Percentiles rank a stretch among this genome's conserved stretches.
phyloP scores from a whole-genome alignment of 768 basidiomycete species.

The Termitomyces sp. region DNA sequence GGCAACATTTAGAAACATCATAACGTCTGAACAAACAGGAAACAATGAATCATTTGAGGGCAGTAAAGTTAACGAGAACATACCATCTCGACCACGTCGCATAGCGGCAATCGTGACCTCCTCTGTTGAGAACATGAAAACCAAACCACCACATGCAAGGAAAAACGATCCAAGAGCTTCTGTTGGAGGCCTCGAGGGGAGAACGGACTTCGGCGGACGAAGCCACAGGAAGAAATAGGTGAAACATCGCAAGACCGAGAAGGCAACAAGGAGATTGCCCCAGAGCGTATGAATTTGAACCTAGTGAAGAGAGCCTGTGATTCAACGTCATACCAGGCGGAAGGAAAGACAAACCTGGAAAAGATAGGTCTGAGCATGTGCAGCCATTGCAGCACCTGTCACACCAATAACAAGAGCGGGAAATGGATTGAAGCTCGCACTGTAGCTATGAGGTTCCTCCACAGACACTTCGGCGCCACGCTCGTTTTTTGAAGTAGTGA shows the following conservation, averaged over 20 bases:
- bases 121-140: constrained; percentile 88
- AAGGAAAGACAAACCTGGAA: constrained; percentile 55
- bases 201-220: constrained; percentile 72
- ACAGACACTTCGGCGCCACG: constrained; percentile 35
- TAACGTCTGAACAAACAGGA: constrained; percentile 49
- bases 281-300: constrained; percentile 89
- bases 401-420: constrained; percentile 92
- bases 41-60: not conserved
- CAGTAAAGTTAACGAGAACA: constrained; percentile 14
- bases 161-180: constrained; percentile 88
- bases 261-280: constrained; percentile 82
- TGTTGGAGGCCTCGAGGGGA: constrained; percentile 90
- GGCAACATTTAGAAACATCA: constrained; percentile 86
- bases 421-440: constrained; percentile 83
- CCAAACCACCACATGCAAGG: constrained; percentile 81
- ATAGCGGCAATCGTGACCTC: constrained; percentile 89
- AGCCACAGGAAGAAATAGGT: constrained; percentile 97
- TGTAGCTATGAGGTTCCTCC: constrained; percentile 68
- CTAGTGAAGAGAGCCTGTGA: constrained; percentile 23
- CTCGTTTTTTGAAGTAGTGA: constrained; percentile 22
- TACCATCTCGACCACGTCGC: constrained; percentile 83
- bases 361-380: constrained; percentile 85
- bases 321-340: not conserved
- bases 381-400: constrained; percentile 90
- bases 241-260: constrained; percentile 72